Evolutionary conservation across 2,329 filamentous ascomycete species (phyloP).

Genomic region (Curvularia verruculosa): DNA sequence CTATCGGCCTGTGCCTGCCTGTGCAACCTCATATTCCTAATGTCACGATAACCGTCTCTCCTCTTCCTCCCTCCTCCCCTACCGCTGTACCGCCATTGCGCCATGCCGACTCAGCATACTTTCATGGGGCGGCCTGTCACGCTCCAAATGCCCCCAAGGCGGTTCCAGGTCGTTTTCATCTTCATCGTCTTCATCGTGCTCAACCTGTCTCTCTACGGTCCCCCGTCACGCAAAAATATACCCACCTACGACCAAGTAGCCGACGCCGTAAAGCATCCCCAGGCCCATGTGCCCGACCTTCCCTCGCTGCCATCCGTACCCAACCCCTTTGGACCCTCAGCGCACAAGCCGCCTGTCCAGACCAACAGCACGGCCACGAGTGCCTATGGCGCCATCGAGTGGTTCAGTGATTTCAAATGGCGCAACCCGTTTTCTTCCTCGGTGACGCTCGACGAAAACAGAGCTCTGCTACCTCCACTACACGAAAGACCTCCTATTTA

Average conservation of each 20-base stretch:
- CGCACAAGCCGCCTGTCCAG: slow-evolving; percentile 76
- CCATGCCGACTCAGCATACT: slow-evolving; percentile 46
- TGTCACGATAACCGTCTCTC: slow-evolving; percentile 15
- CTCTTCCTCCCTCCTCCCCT: slow-evolving; percentile 6
- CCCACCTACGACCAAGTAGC: slow-evolving; percentile 45
- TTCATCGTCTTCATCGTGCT: slow-evolving; percentile 40
- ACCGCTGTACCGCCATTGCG: slow-evolving; percentile 2
- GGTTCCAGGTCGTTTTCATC: slow-evolving; percentile 54
- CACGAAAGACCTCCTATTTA: slow-evolving; percentile 75
- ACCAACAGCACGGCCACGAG: slow-evolving; percentile 72
- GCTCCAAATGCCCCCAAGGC: slow-evolving; percentile 52
- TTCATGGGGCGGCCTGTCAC: slow-evolving; percentile 40
- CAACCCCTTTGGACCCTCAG: slow-evolving; percentile 71
- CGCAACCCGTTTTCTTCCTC: slow-evolving; percentile 85
- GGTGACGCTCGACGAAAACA: slow-evolving; percentile 78
- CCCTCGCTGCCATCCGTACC: slow-evolving; percentile 47
- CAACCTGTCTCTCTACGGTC: slow-evolving; percentile 48
- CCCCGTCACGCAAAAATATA: slow-evolving; percentile 43
- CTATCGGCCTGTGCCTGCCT: slow-evolving; percentile 17
- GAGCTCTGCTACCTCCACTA: slow-evolving; percentile 81
- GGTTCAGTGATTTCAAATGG: slow-evolving; percentile 92
- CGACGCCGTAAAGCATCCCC: slow-evolving; percentile 50
- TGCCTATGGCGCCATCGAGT: slow-evolving; percentile 70
- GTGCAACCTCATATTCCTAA: slow-evolving; percentile 11
- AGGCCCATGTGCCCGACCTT: slow-evolving; percentile 38